Evolutionary conservation across 495 filamentous ascomycete species (phyloP).

Genomic region (Neurospora terricola): DNA sequence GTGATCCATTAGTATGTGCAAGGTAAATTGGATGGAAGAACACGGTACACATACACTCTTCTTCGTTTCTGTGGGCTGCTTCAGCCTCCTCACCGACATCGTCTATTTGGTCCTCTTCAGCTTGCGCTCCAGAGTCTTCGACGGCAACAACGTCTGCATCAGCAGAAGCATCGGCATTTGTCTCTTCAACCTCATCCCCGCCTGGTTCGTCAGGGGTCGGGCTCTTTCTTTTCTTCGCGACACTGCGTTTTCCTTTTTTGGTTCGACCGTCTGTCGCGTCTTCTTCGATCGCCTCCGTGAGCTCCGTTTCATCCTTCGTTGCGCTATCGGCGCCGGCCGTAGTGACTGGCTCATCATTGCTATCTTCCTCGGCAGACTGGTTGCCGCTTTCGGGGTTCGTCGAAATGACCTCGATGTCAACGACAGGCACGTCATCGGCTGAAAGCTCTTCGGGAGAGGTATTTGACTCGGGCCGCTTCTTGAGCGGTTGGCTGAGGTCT

Average conservation of each 20-base stretch:
- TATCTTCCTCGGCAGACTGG: conserved; percentile 31
- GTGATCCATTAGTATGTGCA: conserved; percentile 27
- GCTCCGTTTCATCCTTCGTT: conserved; percentile 12
- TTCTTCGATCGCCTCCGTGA: conserved; percentile 19
- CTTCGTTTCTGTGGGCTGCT: conserved; percentile 47
- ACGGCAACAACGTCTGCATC: conserved; percentile 18
- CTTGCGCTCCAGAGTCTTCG: conserved; percentile 30
- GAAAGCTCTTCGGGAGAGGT: conserved; percentile 18
- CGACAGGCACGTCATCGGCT: conserved; percentile 31
- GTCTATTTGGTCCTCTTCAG: conserved; percentile 38
- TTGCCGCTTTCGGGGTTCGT: conserved; percentile 30
- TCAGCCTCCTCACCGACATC: conserved; percentile 46
- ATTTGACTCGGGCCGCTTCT: conserved; percentile 50
- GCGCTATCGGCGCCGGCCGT: conserved; percentile 2
- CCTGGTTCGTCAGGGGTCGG: conserved; percentile 20
- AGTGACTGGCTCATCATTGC: conserved; percentile 13
- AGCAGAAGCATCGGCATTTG: conserved; percentile 19
- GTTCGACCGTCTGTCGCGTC: conserved; percentile 14
- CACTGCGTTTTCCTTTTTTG: conserved; percentile 31
- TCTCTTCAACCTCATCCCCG: conserved; percentile 20
- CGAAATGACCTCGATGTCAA: conserved; percentile 32
- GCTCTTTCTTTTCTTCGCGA: conserved; percentile 30
- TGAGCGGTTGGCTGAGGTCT: conserved; percentile 39
- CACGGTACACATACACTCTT: conserved; percentile 58
- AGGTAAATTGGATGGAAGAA: neutral